Conservation (phyloP, 495 filamentous ascomycete genomes). For the Hypoxylon perforatum region DNA sequence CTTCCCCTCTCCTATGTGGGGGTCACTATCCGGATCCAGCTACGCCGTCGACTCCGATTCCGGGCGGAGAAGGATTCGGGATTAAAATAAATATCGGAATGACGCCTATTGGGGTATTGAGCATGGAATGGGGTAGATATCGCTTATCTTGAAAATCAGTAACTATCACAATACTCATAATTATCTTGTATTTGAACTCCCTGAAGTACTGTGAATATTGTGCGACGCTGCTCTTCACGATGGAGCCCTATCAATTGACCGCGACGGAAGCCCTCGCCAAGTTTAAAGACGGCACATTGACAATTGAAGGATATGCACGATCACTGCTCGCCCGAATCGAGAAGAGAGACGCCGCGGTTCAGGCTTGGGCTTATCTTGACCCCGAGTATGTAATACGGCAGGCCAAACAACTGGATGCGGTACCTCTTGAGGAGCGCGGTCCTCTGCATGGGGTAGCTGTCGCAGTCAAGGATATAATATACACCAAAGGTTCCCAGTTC, state of each 20-base stretch:
- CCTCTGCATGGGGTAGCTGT: slow-evolving; percentile 65
- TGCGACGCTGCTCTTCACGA: too few relatives aligned
- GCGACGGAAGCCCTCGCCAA: slow-evolving; percentile 51
- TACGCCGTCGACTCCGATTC: too few relatives aligned
- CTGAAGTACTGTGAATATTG: too few relatives aligned
- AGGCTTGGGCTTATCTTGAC: slow-evolving; percentile 66
- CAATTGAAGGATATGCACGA: slow-evolving; percentile 63
- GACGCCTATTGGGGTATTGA: too few relatives aligned
- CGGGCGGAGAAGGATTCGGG: too few relatives aligned
- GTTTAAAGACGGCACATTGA: slow-evolving; percentile 51
- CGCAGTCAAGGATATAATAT: slow-evolving; percentile 68
- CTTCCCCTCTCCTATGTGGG: too few relatives aligned
- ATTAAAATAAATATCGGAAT: too few relatives aligned
- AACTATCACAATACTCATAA: too few relatives aligned
- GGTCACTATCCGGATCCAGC: too few relatives aligned
- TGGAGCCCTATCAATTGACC: slow-evolving; percentile 52
- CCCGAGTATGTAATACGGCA: slow-evolving; percentile 59
- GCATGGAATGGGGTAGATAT: too few relatives aligned
- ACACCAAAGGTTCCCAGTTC: slow-evolving; percentile 60
- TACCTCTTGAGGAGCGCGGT: slow-evolving; percentile 58
- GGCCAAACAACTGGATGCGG: slow-evolving; percentile 61
- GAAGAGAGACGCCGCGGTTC: slow-evolving; percentile 56
- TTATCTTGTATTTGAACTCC: too few relatives aligned
- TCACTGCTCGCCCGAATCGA: slow-evolving; percentile 63
- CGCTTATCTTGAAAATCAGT: too few relatives aligned